phyloP scores from a whole-genome alignment of 176 grass and related monocot genomes.

The Rhynchospora pubera region DNA sequence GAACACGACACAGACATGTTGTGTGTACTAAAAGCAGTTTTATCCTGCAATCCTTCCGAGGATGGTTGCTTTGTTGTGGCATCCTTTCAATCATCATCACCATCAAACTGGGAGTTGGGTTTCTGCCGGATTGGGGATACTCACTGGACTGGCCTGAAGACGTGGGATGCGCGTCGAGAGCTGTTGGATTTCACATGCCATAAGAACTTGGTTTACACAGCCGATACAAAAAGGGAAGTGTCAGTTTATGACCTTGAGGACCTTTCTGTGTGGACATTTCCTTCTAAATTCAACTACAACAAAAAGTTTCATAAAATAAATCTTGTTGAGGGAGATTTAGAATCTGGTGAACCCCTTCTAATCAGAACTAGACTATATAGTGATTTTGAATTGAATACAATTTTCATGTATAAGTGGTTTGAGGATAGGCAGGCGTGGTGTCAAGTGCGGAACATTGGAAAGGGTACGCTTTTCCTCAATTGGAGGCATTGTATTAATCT shows the following conservation, averaged over 20 bases:
- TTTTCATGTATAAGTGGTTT: neutral
- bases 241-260: neutral
- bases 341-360: neutral
- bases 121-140: neutral
- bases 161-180: neutral
- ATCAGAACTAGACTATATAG: neutral
- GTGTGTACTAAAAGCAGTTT: neutral
- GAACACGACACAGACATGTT: too few species aligned
- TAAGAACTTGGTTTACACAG: neutral
- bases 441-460: neutral
- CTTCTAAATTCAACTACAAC: neutral
- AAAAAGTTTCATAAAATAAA: neutral
- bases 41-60: neutral
- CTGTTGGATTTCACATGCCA: neutral
- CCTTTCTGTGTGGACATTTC: neutral
- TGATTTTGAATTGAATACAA: neutral
- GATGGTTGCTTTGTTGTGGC: neutral
- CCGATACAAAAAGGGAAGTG: neutral
- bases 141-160: neutral
- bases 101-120: neutral
- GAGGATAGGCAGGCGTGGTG: neutral
- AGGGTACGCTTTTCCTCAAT: neutral
- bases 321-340: slow-evolving; percentile 1
- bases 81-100: neutral
- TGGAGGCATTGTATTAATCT: neutral